Conservation (phyloP, 306 rosid species). For the Lupinus albus region DNA sequence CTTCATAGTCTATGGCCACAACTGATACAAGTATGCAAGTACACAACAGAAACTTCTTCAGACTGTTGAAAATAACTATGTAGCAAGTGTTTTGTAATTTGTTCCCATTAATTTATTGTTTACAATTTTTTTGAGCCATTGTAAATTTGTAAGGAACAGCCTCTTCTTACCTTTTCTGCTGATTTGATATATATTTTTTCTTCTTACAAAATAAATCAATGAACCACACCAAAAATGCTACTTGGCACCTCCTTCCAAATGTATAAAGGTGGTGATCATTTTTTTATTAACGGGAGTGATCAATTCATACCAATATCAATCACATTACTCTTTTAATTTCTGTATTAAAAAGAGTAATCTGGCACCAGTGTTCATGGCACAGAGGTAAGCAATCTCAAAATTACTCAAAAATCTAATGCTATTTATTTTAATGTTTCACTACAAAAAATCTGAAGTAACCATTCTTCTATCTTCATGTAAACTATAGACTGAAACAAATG, state of each 20-base stretch:
- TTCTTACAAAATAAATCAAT: background rate
- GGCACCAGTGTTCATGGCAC: no score
- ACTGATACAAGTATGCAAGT: constrained; percentile 32
- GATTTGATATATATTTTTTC: background rate
- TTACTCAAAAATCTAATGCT: no score
- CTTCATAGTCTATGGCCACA: constrained; percentile 15
- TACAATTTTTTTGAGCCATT: constrained; percentile 20
- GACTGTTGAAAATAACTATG: background rate
- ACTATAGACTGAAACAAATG: background rate
- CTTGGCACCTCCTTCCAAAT: no score
- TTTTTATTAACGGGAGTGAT: no score
- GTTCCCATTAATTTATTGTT: constrained; percentile 18
- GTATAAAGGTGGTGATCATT: no score
- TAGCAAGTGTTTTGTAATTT: constrained; percentile 33
- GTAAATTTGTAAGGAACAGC: constrained; percentile 43
- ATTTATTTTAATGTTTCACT: background rate
- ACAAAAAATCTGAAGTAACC: constrained; percentile 12
- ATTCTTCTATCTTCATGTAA: background rate
- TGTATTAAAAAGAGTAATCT: no score
- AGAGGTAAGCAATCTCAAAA: constrained; percentile 13
- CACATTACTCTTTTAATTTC: no score
- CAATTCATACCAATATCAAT: no score
- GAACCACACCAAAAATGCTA: no score
- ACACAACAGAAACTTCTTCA: background rate
- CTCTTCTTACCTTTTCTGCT: background rate